Percentiles rank a stretch among this genome's conserved stretches.
These are phyloP conservation scores for Trichophyton benhamiae DNA, from an alignment of 2,329 filamentous ascomycete genomes.

Conservation along the genomic window DNA sequence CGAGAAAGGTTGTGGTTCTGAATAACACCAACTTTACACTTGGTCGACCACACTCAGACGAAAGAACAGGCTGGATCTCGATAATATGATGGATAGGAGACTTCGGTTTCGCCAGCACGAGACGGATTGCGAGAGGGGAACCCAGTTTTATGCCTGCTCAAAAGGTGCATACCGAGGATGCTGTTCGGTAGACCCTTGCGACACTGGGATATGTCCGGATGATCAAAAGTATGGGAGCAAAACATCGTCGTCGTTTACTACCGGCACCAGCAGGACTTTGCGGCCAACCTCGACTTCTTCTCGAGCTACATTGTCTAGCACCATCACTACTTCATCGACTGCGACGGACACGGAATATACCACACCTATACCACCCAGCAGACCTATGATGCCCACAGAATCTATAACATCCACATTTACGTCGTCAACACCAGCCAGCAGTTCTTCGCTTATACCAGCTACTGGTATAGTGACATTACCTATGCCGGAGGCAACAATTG, in stretches of 20 bases:
- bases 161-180: conserved; percentile 11
- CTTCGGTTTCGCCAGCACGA: background rate
- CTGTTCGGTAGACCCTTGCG: conserved; percentile 11
- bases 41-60: background rate
- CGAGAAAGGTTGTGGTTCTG: background rate
- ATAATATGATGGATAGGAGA: background rate
- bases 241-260: background rate
- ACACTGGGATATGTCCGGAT: conserved; percentile 4
- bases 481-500: background rate
- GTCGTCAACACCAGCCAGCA: background rate
- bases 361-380: no score
- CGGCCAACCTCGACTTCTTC: background rate
- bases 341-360: no score
- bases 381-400: background rate
- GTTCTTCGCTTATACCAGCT: background rate
- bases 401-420: background rate
- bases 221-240: background rate
- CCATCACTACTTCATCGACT: background rate
- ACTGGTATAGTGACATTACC: background rate
- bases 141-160: conserved; percentile 8
- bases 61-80: background rate
- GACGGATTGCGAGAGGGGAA: background rate
- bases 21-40: background rate
- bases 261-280: background rate
- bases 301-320: background rate